phyloP scores from a whole-genome alignment of 1,284 basidiomycete species.

The Malassezia vespertilionis region DNA sequence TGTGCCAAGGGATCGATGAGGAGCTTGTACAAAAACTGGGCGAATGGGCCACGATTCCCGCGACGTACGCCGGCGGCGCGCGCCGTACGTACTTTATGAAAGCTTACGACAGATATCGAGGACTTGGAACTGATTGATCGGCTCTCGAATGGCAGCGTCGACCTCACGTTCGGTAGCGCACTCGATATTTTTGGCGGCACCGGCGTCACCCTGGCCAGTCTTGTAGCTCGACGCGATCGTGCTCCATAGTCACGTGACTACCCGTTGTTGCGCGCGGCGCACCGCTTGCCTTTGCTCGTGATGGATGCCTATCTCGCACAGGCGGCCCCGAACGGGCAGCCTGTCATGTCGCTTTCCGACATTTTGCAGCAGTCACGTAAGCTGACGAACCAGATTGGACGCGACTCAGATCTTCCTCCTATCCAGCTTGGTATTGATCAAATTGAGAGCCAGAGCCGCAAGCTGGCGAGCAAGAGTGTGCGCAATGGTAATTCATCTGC shows the following conservation, averaged over 20 bases:
- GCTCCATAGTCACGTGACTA: conserved; percentile 3
- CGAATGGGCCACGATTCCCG: conserved; percentile 79
- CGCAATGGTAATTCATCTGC: conserved; percentile 53
- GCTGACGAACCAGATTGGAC: conserved; percentile 40
- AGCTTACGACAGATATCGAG: conserved; percentile 57
- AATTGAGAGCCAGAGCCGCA: conserved; percentile 63
- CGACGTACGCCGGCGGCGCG: conserved; percentile 94
- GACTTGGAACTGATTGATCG: conserved; percentile 74
- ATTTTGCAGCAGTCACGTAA: conserved; percentile 42
- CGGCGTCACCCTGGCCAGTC: conserved; percentile 61
- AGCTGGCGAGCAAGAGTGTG: conserved; percentile 36
- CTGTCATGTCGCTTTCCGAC: conserved; percentile 29
- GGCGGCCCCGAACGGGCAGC: conserved; percentile 2
- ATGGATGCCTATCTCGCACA: background rate
- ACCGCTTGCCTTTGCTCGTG: background rate
- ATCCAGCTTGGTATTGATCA: conserved; percentile 80
- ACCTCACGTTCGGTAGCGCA: conserved; percentile 83
- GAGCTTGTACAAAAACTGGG: conserved; percentile 80
- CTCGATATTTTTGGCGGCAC: conserved; percentile 73
- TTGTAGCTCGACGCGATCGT: conserved; percentile 53
- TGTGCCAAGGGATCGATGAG: conserved; percentile 92
- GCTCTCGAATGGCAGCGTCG: conserved; percentile 74
- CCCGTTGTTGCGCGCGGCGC: too few relatives aligned
- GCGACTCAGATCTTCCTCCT: conserved; percentile 61
- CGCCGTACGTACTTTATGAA: conserved; percentile 58